These are phyloP conservation scores for Cladosporium sp. DNA, from an alignment of 2,329 filamentous ascomycete species.

Conservation along the genomic window DNA sequence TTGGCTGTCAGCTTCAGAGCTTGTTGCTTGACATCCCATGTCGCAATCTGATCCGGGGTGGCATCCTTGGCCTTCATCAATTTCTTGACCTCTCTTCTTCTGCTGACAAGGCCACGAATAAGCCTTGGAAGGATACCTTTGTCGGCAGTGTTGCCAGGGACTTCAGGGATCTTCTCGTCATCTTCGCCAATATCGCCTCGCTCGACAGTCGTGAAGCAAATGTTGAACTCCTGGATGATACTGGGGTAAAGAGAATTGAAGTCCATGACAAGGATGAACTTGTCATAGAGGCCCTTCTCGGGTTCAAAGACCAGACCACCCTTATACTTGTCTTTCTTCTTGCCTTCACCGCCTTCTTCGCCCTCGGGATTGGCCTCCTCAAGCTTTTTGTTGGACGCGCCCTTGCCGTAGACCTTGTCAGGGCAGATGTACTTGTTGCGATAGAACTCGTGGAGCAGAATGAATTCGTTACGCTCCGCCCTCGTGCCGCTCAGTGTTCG, in stretches of 20 bases:
- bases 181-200: slow-evolving; percentile 71
- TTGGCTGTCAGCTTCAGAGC: slow-evolving; percentile 97
- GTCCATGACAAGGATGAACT: slow-evolving; percentile 98
- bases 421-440: slow-evolving; percentile 97
- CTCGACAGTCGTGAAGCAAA: slow-evolving; percentile 97
- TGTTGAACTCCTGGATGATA: slow-evolving; percentile 99
- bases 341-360: slow-evolving; percentile 65
- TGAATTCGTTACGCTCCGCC: slow-evolving; percentile 98
- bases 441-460: slow-evolving; percentile 95
- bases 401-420: slow-evolving; percentile 83
- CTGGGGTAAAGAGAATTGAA: slow-evolving; percentile 99
- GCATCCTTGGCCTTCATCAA: slow-evolving; percentile 94
- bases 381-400: slow-evolving; percentile 59
- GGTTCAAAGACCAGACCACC: slow-evolving; percentile 98
- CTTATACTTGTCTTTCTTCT: slow-evolving; percentile 99
- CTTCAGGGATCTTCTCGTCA: slow-evolving; percentile 85
- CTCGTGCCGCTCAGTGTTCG: slow-evolving; percentile 92
- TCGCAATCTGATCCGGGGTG: slow-evolving; percentile 80
- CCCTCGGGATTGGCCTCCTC: slow-evolving; percentile 72
- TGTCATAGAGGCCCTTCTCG: slow-evolving; percentile 96
- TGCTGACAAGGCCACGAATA: slow-evolving; percentile 86
- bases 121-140: slow-evolving; percentile 86
- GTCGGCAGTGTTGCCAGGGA: slow-evolving; percentile 70
- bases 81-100: slow-evolving; percentile 88
- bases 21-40: slow-evolving; percentile 98